These are phyloP conservation scores for Phylloporus arenicola DNA, from an alignment of 768 basidiomycete genomes.

Conservation along the genomic window DNA sequence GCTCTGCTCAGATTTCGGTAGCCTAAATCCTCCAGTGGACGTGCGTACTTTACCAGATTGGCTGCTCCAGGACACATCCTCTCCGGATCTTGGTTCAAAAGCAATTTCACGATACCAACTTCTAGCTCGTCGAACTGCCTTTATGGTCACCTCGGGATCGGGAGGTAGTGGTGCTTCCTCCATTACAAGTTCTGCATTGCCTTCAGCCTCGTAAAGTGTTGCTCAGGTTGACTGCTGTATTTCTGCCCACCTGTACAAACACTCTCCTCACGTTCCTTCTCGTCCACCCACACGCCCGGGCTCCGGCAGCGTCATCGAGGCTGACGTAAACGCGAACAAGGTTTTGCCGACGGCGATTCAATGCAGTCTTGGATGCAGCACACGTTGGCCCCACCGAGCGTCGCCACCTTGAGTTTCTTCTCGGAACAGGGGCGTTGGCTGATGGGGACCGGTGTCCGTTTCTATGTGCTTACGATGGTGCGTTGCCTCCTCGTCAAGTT, in stretches of 20 bases:
- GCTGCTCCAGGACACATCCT: no score
- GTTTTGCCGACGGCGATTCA: constrained; percentile 73
- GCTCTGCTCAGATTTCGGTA: neutral
- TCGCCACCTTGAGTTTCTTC: constrained; percentile 60
- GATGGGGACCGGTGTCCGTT: neutral
- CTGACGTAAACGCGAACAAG: constrained; percentile 83
- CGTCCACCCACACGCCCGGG: constrained; percentile 55
- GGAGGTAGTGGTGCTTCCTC: no score
- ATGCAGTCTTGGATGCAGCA: constrained; percentile 60
- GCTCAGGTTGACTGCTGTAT: no score
- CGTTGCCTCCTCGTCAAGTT: neutral
- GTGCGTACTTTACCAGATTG: no score
- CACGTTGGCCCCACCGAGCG: constrained; percentile 81
- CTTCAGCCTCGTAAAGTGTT: no score
- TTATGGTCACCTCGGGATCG: no score
- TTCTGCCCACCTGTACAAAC: constrained; percentile 71
- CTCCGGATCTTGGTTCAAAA: no score
- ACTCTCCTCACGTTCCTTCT: constrained; percentile 69
- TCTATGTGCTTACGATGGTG: neutral
- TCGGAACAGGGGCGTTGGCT: constrained; percentile 36
- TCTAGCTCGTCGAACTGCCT: no score
- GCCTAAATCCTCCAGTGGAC: neutral
- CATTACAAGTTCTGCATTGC: no score
- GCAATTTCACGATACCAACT: no score
- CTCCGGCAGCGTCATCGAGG: constrained; percentile 47